Evolutionary conservation across 2,329 filamentous ascomycete genomes (phyloP), one percentile per base, ranked within the genome.

Genomic region (Tolypocladium pustulatum): DNA sequence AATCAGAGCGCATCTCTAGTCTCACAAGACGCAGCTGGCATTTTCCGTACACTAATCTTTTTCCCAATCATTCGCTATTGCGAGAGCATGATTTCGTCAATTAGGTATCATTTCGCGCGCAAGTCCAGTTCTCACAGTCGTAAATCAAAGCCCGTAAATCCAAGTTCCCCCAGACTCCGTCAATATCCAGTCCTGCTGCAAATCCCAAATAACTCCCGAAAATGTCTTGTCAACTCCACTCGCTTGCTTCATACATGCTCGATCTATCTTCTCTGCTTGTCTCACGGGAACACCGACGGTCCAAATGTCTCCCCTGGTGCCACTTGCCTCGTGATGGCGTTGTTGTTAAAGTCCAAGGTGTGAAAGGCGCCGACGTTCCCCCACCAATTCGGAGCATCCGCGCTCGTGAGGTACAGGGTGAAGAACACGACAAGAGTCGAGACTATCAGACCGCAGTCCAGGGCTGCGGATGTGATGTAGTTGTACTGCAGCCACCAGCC

Each of bases 401-500:
- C 77, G 38, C 76, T 74, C 2, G 85, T 85, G 63, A 90, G 69
- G 58, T 84, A 83, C 34, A 91, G 73, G 1, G 84, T 80, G 64
- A 89, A 83, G 75, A 91, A 89, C 59, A 90, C 86, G 59, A 90
- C 69, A 40, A 91, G 79, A 0, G 86, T 86, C 38, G 80, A 81
- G 25, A 90, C 69, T 15, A 86, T 83, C 6, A 89, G 77, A 6
- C 87, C 87, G 55, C 81, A 82, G 69, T 90, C 88, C 41, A 91
- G 74, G 1, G 84, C 88, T 0, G 87, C 87, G 25, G 86, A 89
- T 0, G 86, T 83, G 66, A 90, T 79, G 69, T 90, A 91, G 75
- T 91, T 90, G 75, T 89, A 91, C 70, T 86, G 84, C 70, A 87
- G 76, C 88, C 88, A 91, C 88, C 87, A 90, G 38, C 85, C 87